Conservation (phyloP, 2,329 filamentous ascomycete species). For the Phaeosphaeriaceae sp. region DNA sequence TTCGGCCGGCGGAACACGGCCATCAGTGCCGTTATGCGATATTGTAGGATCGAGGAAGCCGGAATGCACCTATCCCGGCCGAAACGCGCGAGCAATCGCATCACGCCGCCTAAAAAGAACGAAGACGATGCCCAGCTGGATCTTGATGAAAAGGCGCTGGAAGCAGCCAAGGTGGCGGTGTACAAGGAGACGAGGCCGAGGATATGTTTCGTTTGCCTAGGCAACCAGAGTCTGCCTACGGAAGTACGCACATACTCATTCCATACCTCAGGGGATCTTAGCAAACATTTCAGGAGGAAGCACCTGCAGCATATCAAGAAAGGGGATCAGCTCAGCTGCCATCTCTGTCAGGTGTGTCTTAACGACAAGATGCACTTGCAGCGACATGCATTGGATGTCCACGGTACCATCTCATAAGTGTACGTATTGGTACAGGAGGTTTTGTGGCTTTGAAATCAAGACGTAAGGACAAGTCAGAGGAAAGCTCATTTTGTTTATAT, state of each 20-base stretch:
- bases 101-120: background rate
- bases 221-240: constrained; percentile 3
- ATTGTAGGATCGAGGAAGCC: constrained; percentile 4
- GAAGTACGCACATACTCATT: constrained; percentile 10
- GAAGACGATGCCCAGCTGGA: background rate
- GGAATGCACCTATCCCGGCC: background rate
- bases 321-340: too few species aligned
- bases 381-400: too few species aligned
- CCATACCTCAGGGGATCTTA: constrained; percentile 8
- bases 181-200: constrained; percentile 14
- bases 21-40: background rate
- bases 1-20: background rate
- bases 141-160: constrained; percentile 5
- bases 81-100: background rate
- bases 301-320: too few species aligned
- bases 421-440: too few species aligned
- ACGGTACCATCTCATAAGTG: too few species aligned
- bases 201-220: constrained; percentile 13
- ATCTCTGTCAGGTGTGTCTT: too few species aligned
- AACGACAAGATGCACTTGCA: too few species aligned
- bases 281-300: constrained; percentile 22
- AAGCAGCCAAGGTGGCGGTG: constrained; percentile 16
- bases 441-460: too few species aligned
- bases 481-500: too few species aligned
- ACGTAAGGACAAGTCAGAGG: too few species aligned